Evolutionary conservation across 176 grass and related monocot genomes (phyloP).

Genomic region (Zizania latifolia): DNA sequence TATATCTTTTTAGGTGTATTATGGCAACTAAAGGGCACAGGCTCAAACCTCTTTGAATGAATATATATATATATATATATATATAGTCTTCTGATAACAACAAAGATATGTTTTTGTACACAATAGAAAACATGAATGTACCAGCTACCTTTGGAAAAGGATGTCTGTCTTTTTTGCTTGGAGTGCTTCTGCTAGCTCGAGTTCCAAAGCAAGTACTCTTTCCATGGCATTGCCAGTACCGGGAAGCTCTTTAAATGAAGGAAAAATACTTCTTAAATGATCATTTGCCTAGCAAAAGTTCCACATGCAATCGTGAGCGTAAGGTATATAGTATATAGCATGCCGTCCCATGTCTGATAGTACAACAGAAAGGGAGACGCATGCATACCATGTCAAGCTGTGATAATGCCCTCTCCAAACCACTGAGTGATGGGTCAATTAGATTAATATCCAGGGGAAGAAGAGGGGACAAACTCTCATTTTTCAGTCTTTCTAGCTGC

Average conservation of each 20-base stretch:
- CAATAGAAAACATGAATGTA: neutral
- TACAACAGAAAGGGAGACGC: neutral
- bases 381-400: constrained; percentile 79
- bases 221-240: constrained; percentile 82
- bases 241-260: constrained; percentile 86
- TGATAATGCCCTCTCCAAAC: constrained; percentile 77
- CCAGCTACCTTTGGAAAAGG: constrained; percentile 68
- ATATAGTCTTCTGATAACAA: too few relatives aligned
- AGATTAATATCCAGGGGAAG: constrained; percentile 57
- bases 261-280: constrained; percentile 70
- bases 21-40: neutral
- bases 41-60: too few relatives aligned
- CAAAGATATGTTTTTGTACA: too few relatives aligned
- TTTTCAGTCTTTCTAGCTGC: constrained; percentile 81
- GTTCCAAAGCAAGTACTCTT: constrained; percentile 92
- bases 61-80: too few relatives aligned
- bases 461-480: constrained; percentile 69
- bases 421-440: constrained; percentile 57
- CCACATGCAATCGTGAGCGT: constrained; percentile 1
- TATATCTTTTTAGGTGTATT: neutral
- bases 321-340: neutral
- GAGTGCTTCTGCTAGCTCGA: constrained; percentile 85
- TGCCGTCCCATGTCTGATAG: neutral
- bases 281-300: constrained; percentile 77
- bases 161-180: constrained; percentile 72